These are phyloP conservation scores for Thielaviopsis cerberus DNA, from an alignment of 2,329 filamentous ascomycete genomes.

Conservation along the genomic window DNA sequence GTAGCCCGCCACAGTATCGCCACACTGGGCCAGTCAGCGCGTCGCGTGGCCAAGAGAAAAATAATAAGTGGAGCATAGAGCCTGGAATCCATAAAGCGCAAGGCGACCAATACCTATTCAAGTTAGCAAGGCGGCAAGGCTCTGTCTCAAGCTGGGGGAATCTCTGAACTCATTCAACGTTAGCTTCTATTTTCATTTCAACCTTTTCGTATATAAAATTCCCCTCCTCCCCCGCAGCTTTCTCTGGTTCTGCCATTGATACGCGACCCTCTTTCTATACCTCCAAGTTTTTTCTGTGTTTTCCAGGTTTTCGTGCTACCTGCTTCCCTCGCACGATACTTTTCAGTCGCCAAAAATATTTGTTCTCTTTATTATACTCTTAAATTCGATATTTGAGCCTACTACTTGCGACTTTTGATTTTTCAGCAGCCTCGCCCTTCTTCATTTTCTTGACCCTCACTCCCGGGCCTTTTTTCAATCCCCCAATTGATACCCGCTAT, in stretches of 20 bases:
- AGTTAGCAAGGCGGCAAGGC: neutral
- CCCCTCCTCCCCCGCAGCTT: neutral
- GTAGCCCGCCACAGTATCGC: neutral
- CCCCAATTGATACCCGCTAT: neutral
- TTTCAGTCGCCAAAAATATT: neutral
- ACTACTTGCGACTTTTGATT: neutral
- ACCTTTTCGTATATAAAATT: neutral
- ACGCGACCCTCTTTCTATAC: neutral
- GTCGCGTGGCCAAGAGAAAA: neutral
- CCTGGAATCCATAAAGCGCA: neutral
- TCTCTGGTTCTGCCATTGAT: neutral
- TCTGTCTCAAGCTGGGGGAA: neutral
- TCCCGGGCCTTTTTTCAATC: neutral
- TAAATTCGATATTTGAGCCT: neutral
- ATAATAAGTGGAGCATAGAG: neutral
- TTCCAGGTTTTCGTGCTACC: neutral
- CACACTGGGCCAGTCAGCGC: neutral
- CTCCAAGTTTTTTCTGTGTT: neutral
- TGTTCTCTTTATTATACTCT: neutral
- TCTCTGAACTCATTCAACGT: neutral
- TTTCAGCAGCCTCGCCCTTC: constrained; percentile 1
- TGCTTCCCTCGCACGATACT: neutral
- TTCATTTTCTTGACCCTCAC: neutral
- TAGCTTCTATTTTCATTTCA: neutral
- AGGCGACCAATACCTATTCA: neutral